phyloP scores from a whole-genome alignment of 371 early-diverging fungal genomes.

The Entomophthora muscae region DNA sequence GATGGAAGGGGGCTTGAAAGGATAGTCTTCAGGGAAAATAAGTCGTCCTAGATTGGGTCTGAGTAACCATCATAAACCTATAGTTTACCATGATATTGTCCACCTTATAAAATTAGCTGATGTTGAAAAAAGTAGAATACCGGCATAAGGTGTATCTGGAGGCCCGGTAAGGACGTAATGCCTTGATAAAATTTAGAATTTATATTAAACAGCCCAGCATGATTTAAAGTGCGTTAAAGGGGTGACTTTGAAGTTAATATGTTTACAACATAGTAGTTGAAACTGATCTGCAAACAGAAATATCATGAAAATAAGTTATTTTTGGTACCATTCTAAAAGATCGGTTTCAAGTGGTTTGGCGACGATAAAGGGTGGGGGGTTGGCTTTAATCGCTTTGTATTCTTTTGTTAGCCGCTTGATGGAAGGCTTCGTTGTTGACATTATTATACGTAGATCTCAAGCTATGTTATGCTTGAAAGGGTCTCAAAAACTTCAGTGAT shows the following conservation, averaged over 20 bases:
- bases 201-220: too few species aligned
- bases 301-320: neutral
- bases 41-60: constrained; percentile 32
- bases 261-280: neutral
- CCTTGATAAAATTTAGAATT: too few species aligned
- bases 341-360: constrained; percentile 86
- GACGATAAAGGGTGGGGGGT: constrained; percentile 22
- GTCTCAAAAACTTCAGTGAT: too few species aligned
- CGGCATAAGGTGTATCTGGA: constrained; percentile 77
- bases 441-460: neutral
- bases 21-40: constrained; percentile 88
- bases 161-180: constrained; percentile 91
- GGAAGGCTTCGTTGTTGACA: constrained; percentile 53
- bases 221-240: too few species aligned
- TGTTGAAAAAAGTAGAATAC: constrained; percentile 8
- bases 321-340: constrained; percentile 80
- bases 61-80: neutral
- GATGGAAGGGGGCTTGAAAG: constrained; percentile 89
- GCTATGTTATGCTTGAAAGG: neutral
- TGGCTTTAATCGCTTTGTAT: constrained; percentile 56
- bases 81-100: constrained; percentile 80
- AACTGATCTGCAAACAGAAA: neutral
- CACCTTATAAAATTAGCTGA: constrained; percentile 22
- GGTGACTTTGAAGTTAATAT: neutral
- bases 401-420: constrained; percentile 80